These are phyloP conservation scores for Rosa hybrid DNA, from an alignment of 331 rosid species.

Conservation along the genomic window DNA sequence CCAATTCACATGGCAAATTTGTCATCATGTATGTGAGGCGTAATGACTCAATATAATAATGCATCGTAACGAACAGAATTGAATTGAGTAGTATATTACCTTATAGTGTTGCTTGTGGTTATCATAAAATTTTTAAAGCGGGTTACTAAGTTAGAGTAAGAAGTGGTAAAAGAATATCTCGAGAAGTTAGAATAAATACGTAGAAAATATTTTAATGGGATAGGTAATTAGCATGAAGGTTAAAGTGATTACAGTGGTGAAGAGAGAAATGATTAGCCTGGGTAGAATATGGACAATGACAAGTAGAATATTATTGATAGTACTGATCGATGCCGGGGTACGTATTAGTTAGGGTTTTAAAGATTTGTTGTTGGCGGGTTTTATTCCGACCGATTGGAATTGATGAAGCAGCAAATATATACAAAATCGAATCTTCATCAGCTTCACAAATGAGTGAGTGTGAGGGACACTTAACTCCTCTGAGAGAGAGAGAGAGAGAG, in stretches of 20 bases:
- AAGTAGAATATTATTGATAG: neutral
- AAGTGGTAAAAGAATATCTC: too few relatives aligned
- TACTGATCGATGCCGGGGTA: neutral
- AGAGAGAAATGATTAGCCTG: neutral
- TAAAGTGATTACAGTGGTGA: neutral
- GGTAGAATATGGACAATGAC: neutral
- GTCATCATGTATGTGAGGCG: too few relatives aligned
- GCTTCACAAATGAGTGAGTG: neutral
- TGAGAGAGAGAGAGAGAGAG: constrained; percentile 20
- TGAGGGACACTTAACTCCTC: neutral
- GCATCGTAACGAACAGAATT: too few relatives aligned
- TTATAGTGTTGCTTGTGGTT: too few relatives aligned
- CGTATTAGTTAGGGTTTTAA: constrained; percentile 32
- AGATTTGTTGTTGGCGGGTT: constrained; percentile 51
- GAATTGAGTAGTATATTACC: too few relatives aligned
- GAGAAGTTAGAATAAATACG: neutral
- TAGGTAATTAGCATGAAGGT: neutral
- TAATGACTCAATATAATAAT: too few relatives aligned
- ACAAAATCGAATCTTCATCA: constrained; percentile 35
- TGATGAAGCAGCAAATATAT: constrained; percentile 33
- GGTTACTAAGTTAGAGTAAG: neutral
- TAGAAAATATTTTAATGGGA: neutral
- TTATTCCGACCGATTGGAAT: constrained; percentile 70
- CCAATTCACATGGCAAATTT: too few relatives aligned
- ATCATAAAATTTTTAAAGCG: too few relatives aligned